phyloP scores from a whole-genome alignment of 495 filamentous ascomycete genomes.

The Xylaria nigripes region DNA sequence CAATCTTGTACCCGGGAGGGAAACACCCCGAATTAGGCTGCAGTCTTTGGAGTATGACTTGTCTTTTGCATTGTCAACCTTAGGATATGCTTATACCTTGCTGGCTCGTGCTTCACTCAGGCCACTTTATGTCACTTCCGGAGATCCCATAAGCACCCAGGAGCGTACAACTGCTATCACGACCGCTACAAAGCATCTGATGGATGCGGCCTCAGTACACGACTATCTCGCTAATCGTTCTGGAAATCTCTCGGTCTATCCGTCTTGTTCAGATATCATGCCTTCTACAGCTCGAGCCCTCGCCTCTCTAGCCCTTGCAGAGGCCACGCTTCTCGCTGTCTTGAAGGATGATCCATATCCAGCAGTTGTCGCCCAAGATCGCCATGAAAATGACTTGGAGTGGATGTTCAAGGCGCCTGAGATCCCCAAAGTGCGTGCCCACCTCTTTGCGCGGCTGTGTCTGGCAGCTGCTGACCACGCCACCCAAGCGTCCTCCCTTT shows the following conservation, averaged over 20 bases:
- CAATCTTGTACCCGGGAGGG: slow-evolving; percentile 46
- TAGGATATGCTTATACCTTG: slow-evolving; percentile 63
- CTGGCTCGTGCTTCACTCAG: slow-evolving; percentile 54
- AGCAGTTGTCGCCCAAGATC: slow-evolving; percentile 60
- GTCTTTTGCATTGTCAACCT: slow-evolving; percentile 64
- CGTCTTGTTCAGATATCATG: slow-evolving; percentile 53
- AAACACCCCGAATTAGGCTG: slow-evolving; percentile 55
- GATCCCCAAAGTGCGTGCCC: slow-evolving; percentile 78
- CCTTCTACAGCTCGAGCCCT: slow-evolving; percentile 61
- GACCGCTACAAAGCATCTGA: slow-evolving; percentile 66
- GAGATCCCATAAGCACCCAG: slow-evolving; percentile 52
- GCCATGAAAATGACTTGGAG: slow-evolving; percentile 72
- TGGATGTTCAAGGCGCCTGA: slow-evolving; percentile 89
- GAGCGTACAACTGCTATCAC: slow-evolving; percentile 60
- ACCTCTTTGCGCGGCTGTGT: slow-evolving; percentile 80
- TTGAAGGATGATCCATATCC: slow-evolving; percentile 92
- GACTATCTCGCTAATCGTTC: slow-evolving; percentile 51
- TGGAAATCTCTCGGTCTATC: slow-evolving; percentile 19
- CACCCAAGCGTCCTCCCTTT: slow-evolving; percentile 48
- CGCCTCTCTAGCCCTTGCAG: slow-evolving; percentile 64
- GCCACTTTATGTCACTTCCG: slow-evolving; percentile 44
- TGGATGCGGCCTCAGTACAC: slow-evolving; percentile 74
- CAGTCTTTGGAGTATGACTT: slow-evolving; percentile 76
- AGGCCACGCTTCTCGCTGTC: slow-evolving; percentile 83
- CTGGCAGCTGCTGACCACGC: slow-evolving; percentile 68